Conservation (phyloP, 2,329 filamentous ascomycete species). For the Lachnellula willkommii region DNA sequence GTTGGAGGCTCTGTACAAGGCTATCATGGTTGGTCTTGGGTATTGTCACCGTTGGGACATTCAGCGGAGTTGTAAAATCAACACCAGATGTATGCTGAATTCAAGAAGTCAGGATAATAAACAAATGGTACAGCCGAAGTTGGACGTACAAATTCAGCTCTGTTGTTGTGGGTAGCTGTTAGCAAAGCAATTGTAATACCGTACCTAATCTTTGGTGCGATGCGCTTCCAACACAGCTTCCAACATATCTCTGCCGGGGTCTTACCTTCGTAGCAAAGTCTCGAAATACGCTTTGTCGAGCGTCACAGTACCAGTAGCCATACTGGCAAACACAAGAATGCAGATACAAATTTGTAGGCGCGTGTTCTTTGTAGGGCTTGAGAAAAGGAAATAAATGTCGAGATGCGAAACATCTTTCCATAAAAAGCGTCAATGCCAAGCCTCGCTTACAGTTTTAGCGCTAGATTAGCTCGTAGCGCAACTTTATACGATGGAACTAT, state of each 20-base stretch:
- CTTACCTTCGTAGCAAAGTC: conserved; percentile 56
- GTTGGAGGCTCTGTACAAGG: conserved; percentile 40
- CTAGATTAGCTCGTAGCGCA: neutral
- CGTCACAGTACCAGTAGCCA: conserved; percentile 41
- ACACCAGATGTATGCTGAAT: conserved; percentile 36
- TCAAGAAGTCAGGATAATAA: conserved; percentile 4
- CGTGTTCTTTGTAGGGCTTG: neutral
- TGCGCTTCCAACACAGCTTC: neutral
- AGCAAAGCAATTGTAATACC: conserved; percentile 16
- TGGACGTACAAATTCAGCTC: conserved; percentile 44
- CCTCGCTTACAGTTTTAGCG: neutral
- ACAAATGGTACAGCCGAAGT: neutral
- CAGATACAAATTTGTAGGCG: conserved; percentile 21
- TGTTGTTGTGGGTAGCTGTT: conserved; percentile 25
- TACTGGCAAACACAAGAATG: conserved; percentile 10
- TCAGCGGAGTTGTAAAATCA: conserved; percentile 32
- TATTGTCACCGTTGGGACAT: conserved; percentile 45
- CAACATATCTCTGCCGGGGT: neutral
- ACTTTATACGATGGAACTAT: too few species aligned
- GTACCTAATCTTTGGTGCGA: conserved; percentile 1
- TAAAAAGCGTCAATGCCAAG: too few species aligned
- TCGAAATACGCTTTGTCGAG: conserved; percentile 58
- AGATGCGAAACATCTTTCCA: too few species aligned
- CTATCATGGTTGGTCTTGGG: conserved; percentile 56
- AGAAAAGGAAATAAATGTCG: neutral